Evolutionary conservation across 306 rosid genomes (phyloP), one percentile per base, ranked within the genome.

Genomic region (Nissolia schottii): DNA sequence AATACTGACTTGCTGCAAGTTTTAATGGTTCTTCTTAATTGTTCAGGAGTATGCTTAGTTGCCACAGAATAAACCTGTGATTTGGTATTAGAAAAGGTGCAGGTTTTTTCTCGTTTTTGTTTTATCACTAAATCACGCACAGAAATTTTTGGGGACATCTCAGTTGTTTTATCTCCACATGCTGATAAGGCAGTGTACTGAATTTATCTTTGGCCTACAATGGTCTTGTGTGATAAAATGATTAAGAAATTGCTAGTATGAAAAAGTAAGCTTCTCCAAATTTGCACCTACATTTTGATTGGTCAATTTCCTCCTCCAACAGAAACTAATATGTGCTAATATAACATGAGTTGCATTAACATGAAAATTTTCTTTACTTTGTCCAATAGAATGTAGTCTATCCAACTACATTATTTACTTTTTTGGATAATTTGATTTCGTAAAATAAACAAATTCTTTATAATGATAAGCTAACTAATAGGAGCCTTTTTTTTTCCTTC

Each of bases 41-140:
- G 10, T 25, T 69, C 64, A 49, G 68, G 45, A 59, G 62, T 48
- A 43, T 58, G 55, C 27, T 67, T 24, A 50, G 40, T 35, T 77
- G 64, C 29, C 6, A 35, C 4, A 35, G 9, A 35, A 35, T 6
- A 35, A 35, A 31, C 19, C 32, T 31, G 41, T 40, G 66, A 38
- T 50, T 67, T 38, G 31, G 35, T 56, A 19, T 18, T 48, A 25
- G 53, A 69, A 48, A 41, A 8, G 7, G 1, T 25, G 54, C 35
- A 3, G 25, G 40, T 50, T 57, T 24, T 25, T 58, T 29, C n/a
- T n/a, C n/a, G n/a, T n/a, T n/a, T n/a, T n/a, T n/a, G n/a, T n/a
- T n/a, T n/a, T n/a, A n/a, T 29, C 2, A 18, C 55, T 25, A n/a
- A 43, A 13, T 31, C 15, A 5, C 31, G 32, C 32, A 31, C 22